phyloP scores from a whole-genome alignment of 192 early-diverging fungal species.

The Entomortierella parvispora region DNA sequence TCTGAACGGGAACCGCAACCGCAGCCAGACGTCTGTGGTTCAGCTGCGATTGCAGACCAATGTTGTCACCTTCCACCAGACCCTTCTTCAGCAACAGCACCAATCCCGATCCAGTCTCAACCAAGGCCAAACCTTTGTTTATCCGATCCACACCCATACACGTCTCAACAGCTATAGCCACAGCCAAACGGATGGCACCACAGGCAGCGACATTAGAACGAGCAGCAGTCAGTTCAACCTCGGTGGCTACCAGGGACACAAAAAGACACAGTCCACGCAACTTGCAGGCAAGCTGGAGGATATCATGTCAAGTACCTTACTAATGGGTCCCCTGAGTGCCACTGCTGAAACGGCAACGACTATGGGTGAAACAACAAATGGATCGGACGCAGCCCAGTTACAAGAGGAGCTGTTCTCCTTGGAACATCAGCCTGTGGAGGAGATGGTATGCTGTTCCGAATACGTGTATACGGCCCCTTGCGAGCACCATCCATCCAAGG shows the following conservation, averaged over 20 bases:
- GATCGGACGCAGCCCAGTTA: too few relatives aligned
- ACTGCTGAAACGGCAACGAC: neutral
- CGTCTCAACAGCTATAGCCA: neutral
- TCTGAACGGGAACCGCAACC: too few relatives aligned
- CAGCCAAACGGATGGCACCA: neutral
- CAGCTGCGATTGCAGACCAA: too few relatives aligned
- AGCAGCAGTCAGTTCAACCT: slow-evolving; percentile 2
- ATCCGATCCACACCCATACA: too few relatives aligned
- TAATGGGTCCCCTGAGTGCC: slow-evolving; percentile 8
- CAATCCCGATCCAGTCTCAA: neutral
- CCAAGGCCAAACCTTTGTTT: neutral
- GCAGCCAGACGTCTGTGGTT: too few relatives aligned
- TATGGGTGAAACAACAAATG: neutral
- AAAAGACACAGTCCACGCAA: slow-evolving; percentile 31
- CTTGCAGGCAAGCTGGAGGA: slow-evolving; percentile 34
- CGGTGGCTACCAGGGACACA: slow-evolving; percentile 14
- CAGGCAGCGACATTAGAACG: neutral
- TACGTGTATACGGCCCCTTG: slow-evolving; percentile 49
- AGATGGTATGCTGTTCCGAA: slow-evolving; percentile 14
- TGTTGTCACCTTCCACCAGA: too few relatives aligned
- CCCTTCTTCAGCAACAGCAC: too few relatives aligned
- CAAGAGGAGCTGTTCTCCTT: neutral
- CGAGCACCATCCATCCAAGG: slow-evolving; percentile 51
- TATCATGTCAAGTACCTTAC: slow-evolving; percentile 15
- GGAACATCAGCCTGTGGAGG: neutral